Percentiles rank a stretch among this genome's conserved stretches.
Evolutionary conservation across 2,329 filamentous ascomycete species (phyloP).

Genomic region (Diaporthe vaccinii): DNA sequence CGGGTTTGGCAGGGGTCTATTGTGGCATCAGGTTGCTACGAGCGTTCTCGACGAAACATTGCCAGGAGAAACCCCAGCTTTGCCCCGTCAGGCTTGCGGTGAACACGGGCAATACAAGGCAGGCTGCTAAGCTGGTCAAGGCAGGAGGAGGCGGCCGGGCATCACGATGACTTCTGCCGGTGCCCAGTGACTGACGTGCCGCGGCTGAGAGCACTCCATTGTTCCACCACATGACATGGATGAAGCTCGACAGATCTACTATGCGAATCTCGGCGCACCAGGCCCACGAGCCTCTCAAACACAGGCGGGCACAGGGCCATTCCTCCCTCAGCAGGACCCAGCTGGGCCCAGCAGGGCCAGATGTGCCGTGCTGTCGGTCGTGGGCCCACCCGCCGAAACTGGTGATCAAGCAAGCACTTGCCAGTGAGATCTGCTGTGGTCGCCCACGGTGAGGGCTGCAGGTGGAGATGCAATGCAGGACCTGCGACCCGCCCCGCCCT

Average conservation of each 20-base stretch:
- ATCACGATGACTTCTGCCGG: background rate
- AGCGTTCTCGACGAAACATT: conserved; percentile 28
- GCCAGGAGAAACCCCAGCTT: conserved; percentile 12
- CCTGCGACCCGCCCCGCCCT: conserved; percentile 34
- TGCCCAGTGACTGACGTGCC: background rate
- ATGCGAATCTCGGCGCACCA: conserved; percentile 25
- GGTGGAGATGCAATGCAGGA: conserved; percentile 33
- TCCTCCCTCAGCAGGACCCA: background rate
- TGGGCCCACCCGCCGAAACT: conserved; percentile 13
- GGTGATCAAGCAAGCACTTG: conserved; percentile 1
- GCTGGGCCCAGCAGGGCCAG: background rate
- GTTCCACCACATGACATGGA: conserved; percentile 41
- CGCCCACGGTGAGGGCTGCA: conserved; percentile 26
- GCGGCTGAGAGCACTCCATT: conserved; percentile 29
- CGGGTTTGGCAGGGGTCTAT: conserved; percentile 10
- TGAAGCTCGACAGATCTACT: conserved; percentile 38
- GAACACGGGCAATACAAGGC: background rate
- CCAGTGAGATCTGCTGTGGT: conserved; percentile 16
- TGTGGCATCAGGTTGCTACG: conserved; percentile 21
- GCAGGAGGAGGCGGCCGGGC: background rate
- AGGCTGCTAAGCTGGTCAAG: conserved; percentile 11
- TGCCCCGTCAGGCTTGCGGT: background rate
- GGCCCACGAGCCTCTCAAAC: conserved; percentile 31
- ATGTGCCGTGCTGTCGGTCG: background rate
- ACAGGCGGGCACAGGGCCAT: background rate